Evolutionary conservation across 768 basidiomycete species (phyloP).

Genomic region (Tulasnella sp.): DNA sequence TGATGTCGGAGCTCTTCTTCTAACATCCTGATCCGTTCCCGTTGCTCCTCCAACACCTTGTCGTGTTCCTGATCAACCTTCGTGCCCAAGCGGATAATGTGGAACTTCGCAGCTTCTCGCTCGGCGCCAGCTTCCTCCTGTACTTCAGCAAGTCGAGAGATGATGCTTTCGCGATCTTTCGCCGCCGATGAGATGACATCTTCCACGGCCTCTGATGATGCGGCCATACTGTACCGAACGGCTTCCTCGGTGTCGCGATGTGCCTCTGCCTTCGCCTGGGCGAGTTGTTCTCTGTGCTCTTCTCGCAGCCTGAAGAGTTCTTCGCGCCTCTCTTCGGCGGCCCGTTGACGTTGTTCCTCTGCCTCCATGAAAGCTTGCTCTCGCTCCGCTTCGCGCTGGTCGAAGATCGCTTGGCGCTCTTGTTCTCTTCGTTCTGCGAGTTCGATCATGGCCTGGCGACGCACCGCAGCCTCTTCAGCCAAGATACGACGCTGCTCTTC

Average conservation of each 20-base stretch:
- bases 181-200: constrained; percentile 15
- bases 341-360: constrained; percentile 15
- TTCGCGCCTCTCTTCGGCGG: constrained; percentile 14
- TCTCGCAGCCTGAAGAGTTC: constrained; percentile 8
- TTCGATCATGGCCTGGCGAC: constrained; percentile 18
- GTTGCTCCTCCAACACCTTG: constrained; percentile 23
- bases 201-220: constrained; percentile 3
- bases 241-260: constrained; percentile 9
- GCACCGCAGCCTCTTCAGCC: constrained; percentile 12
- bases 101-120: constrained; percentile 35
- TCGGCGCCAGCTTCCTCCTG: constrained; percentile 15
- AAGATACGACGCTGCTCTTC: constrained; percentile 14
- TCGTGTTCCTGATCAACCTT: constrained; percentile 25
- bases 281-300: constrained; percentile 7
- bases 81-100: background rate
- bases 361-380: constrained; percentile 25
- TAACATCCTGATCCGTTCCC: constrained; percentile 45
- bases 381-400: constrained; percentile 34
- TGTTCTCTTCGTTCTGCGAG: constrained; percentile 39
- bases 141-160: constrained; percentile 14
- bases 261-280: constrained; percentile 1
- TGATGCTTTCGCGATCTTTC: constrained; percentile 15
- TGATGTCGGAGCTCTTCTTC: constrained; percentile 52
- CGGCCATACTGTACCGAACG: constrained; percentile 1
- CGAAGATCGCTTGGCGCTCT: constrained; percentile 39